Conservation (phyloP, 1,284 basidiomycete genomes). For the Trichosporon asahii region DNA sequence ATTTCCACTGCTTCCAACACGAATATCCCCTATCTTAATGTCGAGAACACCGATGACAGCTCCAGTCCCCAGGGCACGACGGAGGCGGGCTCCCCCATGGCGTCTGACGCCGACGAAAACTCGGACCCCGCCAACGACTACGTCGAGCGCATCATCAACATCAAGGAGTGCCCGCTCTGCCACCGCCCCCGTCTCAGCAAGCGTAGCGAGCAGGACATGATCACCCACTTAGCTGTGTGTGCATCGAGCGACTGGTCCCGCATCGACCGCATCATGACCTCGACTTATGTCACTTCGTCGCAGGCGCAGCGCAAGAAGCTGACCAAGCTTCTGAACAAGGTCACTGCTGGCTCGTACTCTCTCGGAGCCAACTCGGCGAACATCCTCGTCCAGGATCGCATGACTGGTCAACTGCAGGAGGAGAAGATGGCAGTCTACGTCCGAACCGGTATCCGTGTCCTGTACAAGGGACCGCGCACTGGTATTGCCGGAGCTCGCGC, state of each 20-base stretch:
- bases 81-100: slow-evolving; percentile 11
- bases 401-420: slow-evolving; percentile 88
- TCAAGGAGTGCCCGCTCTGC: slow-evolving; percentile 90
- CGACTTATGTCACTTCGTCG: slow-evolving; percentile 91
- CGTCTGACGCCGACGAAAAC: slow-evolving; percentile 21
- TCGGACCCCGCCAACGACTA: slow-evolving; percentile 29
- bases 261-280: slow-evolving; percentile 81
- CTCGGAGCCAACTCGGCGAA: slow-evolving; percentile 83
- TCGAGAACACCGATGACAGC: slow-evolving; percentile 27
- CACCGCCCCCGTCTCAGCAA: slow-evolving; percentile 78
- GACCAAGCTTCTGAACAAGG: slow-evolving; percentile 79
- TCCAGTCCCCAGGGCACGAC: slow-evolving; percentile 1
- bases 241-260: slow-evolving; percentile 87
- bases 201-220: slow-evolving; percentile 87
- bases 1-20: background rate
- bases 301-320: slow-evolving; percentile 98
- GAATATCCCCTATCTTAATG: slow-evolving; percentile 25
- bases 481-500: slow-evolving; percentile 87
- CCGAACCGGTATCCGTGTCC: slow-evolving; percentile 79
- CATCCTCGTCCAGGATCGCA: slow-evolving; percentile 88
- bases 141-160: slow-evolving; percentile 89
- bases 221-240: slow-evolving; percentile 90
- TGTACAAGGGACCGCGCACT: slow-evolving; percentile 88
- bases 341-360: slow-evolving; percentile 79
- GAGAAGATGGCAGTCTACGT: slow-evolving; percentile 93